phyloP scores from a whole-genome alignment of 805 yeast genomes.

The Wickerhamiella slavikovae region DNA sequence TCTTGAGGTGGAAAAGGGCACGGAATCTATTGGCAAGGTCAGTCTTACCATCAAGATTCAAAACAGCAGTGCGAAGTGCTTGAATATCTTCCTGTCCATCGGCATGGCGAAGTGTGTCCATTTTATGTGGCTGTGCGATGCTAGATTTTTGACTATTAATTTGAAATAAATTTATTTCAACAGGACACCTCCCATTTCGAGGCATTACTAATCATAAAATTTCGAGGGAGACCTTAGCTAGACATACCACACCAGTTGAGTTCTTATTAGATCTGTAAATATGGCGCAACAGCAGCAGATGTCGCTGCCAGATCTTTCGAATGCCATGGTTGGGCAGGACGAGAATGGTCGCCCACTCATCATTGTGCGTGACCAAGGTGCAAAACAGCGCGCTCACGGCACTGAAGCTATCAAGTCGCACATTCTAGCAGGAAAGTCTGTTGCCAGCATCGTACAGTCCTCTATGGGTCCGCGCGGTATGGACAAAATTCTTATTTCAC shows the following conservation, averaged over 20 bases:
- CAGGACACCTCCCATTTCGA: too few species aligned
- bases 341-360: conserved; percentile 98
- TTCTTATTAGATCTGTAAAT: too few species aligned
- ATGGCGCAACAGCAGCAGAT: too few species aligned
- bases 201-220: too few species aligned
- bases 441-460: conserved; percentile 76
- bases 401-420: conserved; percentile 64
- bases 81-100: conserved; percentile 11
- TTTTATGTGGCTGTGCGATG: conserved; percentile 2
- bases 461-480: conserved; percentile 97
- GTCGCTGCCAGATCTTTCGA: conserved; percentile 68
- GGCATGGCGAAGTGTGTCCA: conserved; percentile 13
- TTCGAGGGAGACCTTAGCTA: too few species aligned
- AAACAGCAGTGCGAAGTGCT: conserved; percentile 12
- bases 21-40: conserved; percentile 77
- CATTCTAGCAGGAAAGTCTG: conserved; percentile 86
- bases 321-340: conserved; percentile 97
- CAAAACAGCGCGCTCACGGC: conserved; percentile 46
- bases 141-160: background rate
- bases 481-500: conserved; percentile 84
- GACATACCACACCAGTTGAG: too few species aligned
- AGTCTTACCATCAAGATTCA: conserved; percentile 30
- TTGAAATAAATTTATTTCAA: too few species aligned
- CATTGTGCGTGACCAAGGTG: conserved; percentile 74
- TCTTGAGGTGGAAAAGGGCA: conserved; percentile 79